A percentile compares a stretch with the other conserved stretches of the same genome.
These are phyloP conservation scores for Fusarium sp. DNA, from an alignment of 2,329 filamentous ascomycete species.

Conservation along the genomic window DNA sequence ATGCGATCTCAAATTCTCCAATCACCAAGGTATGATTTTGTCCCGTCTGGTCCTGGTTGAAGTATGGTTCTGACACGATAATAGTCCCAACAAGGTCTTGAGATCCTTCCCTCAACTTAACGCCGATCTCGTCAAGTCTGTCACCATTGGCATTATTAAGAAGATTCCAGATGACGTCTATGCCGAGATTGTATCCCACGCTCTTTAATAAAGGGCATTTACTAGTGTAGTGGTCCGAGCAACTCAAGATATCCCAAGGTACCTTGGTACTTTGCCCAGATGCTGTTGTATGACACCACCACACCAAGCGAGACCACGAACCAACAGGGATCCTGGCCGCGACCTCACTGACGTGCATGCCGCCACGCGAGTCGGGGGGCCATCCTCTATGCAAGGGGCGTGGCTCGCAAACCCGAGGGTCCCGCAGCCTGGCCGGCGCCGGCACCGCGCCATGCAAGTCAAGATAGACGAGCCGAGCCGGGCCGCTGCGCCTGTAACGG, in stretches of 20 bases:
- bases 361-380: constrained; percentile 29
- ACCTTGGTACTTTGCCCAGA: neutral
- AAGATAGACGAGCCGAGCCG: neutral
- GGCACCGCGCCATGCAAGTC: constrained; percentile 2
- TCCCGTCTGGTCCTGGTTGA: neutral
- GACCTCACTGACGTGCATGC: constrained; percentile 26
- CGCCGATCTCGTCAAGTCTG: constrained; percentile 83
- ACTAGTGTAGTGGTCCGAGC: neutral
- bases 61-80: constrained; percentile 38
- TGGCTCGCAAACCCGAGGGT: constrained; percentile 5
- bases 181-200: constrained; percentile 88
- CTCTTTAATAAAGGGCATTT: constrained; percentile 64
- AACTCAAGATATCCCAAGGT: neutral
- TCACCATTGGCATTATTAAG: constrained; percentile 86
- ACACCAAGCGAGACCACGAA: constrained; percentile 9
- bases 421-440: neutral
- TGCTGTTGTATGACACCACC: neutral
- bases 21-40: constrained; percentile 76
- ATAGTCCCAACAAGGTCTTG: constrained; percentile 93
- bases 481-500: neutral
- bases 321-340: constrained; percentile 23
- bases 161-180: constrained; percentile 94
- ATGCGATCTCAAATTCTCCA: constrained; percentile 86
- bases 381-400: constrained; percentile 12
- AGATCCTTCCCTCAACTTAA: constrained; percentile 87